Base-by-base conservation (phyloP, 2,329 filamentous ascomycete genomes). In the Rutstroemia sydowiana region DNA sequence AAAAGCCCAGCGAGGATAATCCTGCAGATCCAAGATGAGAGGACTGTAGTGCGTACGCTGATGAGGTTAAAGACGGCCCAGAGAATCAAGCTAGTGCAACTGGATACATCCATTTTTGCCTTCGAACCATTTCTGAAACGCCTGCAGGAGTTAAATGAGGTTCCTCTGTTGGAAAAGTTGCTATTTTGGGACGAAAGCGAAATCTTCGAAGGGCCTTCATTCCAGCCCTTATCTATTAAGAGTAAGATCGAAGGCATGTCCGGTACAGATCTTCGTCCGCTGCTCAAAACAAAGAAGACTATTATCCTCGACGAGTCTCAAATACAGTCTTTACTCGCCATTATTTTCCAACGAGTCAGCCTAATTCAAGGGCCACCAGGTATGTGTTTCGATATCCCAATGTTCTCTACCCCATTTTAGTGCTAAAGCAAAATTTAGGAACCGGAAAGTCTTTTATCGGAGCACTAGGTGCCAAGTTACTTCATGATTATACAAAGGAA, bases 361-460 rank as follows among this genome's bases (percentile, higher is more conserved):
- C 64, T 84, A 0, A 85, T 90, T 1, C 85, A 88, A 69, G 86
- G 86, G 0, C 87, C 87, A 1, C 87, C 86, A 58, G 85, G 57
- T 65, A 54, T 44, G 32, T 26, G 11, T 26, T 26, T 26, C 4
- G 23, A 26, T 26, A 26, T 26, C 23, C 23, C 23, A 26, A 26
- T 26, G 23, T 26, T 26, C 23, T 8, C 8, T 26, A 8, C 23
- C 8, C 8, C 8, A 26, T 26, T 4, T 26, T 45, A 34, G 54
- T 47, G 49, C 43, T 50, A 30, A 16, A 45, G 49, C 54, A 53
- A 50, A 44, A 34, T 41, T 18, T 42, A 82, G 82, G 84, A 0
- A 90, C 85, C 0, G 87, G 87, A 1, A 91, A 91, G 58, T 88
- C 84, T 0, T 87, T 87, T 55, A 76, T 88, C 2, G 87, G 87